Base-by-base conservation (phyloP, 2,329 filamentous ascomycete species). In the Celoporthe dispersa region DNA sequence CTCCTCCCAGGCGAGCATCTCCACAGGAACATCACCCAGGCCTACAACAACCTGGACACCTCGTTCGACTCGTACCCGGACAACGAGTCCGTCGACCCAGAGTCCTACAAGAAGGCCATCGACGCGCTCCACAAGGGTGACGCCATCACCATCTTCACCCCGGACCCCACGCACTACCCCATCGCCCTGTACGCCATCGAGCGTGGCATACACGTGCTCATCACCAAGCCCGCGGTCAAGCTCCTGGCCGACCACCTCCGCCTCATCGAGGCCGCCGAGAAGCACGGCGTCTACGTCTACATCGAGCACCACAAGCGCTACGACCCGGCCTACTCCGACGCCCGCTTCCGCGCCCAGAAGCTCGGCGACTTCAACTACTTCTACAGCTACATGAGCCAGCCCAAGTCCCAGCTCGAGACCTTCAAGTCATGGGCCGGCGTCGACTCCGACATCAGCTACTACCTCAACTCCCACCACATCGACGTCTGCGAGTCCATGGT, bases 341-440 rank as follows among this genome's bases (percentile, higher is more conserved):
- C 95, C 19, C 88, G 91, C 64, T 91, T 91, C 82, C 90, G 91
- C 75, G 93, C 93, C 19, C 83, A 88, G 77, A 89, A 85, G 67
- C 85, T 98, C 9, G 94, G 94, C 73, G 94, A 97, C 82, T 98
- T 98, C 89, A 97, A 97, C 85, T 98, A 98, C 86, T 98, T 97
- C 80, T 98, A 97, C 87, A 92, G 89, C 76, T 98, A 98, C 87
- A 97, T 97, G 94, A 93, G 90, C 64, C 94, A 97, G 85, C 92
- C 91, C 71, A 97, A 97, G 83, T 93, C 87, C 65, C 94, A 97
- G 83, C 88, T 97, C 63, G 92, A 97, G 85, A 97, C 94, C 0
- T 97, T 97, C 89, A 94, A 94, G 81, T 92, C 94, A 3, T 97
- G 94, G 94, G 94, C 94, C 0, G 94, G 94, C 73, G 90, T 91